phyloP scores from a whole-genome alignment of 176 grass and related monocot species.

The Oropetium thomaeum region DNA sequence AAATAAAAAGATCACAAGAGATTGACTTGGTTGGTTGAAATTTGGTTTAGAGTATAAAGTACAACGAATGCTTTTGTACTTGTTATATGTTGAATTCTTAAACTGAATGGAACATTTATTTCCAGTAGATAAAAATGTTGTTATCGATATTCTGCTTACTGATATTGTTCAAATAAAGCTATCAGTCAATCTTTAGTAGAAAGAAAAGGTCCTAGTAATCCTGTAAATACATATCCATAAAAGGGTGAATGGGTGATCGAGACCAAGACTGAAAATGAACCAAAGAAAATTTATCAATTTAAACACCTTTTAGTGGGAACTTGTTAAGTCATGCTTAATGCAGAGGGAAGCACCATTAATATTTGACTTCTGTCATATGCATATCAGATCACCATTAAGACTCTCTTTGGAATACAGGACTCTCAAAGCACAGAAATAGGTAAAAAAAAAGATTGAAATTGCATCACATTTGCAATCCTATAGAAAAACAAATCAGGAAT shows the following conservation, averaged over 20 bases:
- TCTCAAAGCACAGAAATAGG: too few species aligned
- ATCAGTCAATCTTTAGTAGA: not conserved
- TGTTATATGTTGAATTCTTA: not conserved
- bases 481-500: too few species aligned
- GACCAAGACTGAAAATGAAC: not conserved
- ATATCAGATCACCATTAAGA: not conserved
- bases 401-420: too few species aligned
- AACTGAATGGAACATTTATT: not conserved
- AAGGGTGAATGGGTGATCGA: not conserved
- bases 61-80: not conserved
- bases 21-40: not conserved
- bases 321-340: not conserved
- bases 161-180: not conserved
- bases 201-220: not conserved
- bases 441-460: too few species aligned
- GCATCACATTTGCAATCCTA: too few species aligned
- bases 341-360: not conserved
- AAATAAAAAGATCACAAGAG: not conserved
- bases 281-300: slow-evolving; percentile 3
- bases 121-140: not conserved
- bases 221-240: not conserved
- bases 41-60: not conserved
- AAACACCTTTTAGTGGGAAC: not conserved
- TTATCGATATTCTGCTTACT: too few species aligned
- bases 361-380: too few species aligned